Base-by-base conservation (phyloP, 208 protist genomes). In the Acanthamoeba sp. region DNA sequence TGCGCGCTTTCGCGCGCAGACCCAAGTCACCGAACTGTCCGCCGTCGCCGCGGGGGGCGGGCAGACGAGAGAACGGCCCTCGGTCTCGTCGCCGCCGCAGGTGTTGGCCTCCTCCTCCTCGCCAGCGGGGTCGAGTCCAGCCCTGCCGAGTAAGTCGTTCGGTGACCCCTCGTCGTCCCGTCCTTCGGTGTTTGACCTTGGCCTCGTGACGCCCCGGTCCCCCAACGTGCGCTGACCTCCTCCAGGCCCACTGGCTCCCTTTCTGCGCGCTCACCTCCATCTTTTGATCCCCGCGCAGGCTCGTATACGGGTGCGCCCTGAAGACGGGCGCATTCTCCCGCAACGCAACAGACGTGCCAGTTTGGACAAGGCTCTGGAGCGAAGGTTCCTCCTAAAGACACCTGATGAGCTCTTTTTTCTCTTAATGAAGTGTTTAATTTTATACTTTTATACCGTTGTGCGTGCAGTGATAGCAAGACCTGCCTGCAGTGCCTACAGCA, bases 251-350 rank as follows among this genome's bases (percentile, higher is more conserved):
- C n/a, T n/a, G n/a, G n/a, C 27, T 73, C 64, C 16, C 27, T 27
- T 73, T 78, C 12, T 14, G 29, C 14, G 66, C 18, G 7, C 7
- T 36, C 69, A 18, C 18, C 9, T n/a, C 18, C 69, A 42, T 10
- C 3, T 36, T 78, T 18, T 20, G 7, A 20, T 64, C 57, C 20
- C 69, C 69, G 1, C 16, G 32, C 34, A 42, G 36, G 69, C 29
- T 22, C 69, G 36, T 20, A 45, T 78, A 10, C 27, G 69, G 20
- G 69, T 78, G 29, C 29, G 69, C 34, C 34, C 69, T 27, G 69
- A 78, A 45, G 69, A 78, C 32, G 69, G 69, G 10, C 69, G 69
- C 16, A 78, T 78, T 22, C 69, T 78, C 14, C 69, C 69, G 69
- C 69, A 78, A 36, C 69, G 69, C 27, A 78, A 78, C 69, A 36